Percentiles rank a stretch among this genome's conserved stretches.
These are phyloP conservation scores for Euphorbia pulcherrima DNA, from an alignment of 345 rosid species.

Conservation along the genomic window DNA sequence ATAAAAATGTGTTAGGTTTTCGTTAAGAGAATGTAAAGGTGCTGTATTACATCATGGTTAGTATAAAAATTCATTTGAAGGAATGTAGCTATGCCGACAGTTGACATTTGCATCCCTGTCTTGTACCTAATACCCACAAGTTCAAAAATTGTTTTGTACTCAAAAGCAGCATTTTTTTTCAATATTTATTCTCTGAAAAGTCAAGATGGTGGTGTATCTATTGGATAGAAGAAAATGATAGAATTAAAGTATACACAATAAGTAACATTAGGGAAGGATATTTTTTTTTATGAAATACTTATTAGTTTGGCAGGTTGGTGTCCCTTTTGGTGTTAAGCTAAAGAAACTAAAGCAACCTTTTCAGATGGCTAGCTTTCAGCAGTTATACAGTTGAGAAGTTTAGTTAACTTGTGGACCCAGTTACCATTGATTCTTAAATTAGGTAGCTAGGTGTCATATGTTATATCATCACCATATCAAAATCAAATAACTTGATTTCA, in stretches of 20 bases:
- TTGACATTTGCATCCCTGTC: slow-evolving; percentile 35
- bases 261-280: slow-evolving; percentile 1
- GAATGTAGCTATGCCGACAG: slow-evolving; percentile 39
- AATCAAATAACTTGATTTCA: slow-evolving; percentile 10
- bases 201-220: slow-evolving; percentile 1
- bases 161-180: slow-evolving; percentile 21
- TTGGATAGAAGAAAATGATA: background rate
- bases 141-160: slow-evolving; percentile 39
- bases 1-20: slow-evolving; percentile 14
- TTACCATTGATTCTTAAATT: slow-evolving; percentile 6
- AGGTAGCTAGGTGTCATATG: slow-evolving; percentile 12
- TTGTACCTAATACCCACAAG: slow-evolving; percentile 37
- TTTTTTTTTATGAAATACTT: slow-evolving; percentile 1
- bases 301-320: slow-evolving; percentile 27
- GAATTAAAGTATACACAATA: slow-evolving; percentile 4
- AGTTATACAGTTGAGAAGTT: slow-evolving; percentile 37
- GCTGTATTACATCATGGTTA: slow-evolving; percentile 41
- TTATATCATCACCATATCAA: slow-evolving; percentile 11
- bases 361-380: slow-evolving; percentile 29
- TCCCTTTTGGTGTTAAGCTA: slow-evolving; percentile 20
- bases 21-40: slow-evolving; percentile 32
- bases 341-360: slow-evolving; percentile 24
- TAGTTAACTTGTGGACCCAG: slow-evolving; percentile 24
- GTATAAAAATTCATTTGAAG: slow-evolving; percentile 43
- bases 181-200: slow-evolving; percentile 6